Base-by-base conservation (phyloP, 805 yeast genomes). In the Pichia sporocuriosa region DNA sequence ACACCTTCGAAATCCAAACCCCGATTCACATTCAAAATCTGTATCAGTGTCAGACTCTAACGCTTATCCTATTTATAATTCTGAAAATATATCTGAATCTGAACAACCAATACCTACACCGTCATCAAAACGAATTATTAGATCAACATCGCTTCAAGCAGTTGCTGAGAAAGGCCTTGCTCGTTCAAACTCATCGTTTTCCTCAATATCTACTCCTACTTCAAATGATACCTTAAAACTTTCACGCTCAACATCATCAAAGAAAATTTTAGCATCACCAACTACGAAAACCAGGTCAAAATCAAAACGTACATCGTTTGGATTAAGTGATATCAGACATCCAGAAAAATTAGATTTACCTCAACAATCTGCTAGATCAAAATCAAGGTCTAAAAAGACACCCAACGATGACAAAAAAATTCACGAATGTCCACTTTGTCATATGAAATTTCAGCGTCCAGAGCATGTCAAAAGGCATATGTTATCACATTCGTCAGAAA, bases 391-490 rank as follows among this genome's bases (percentile, higher is more conserved):
- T 6, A 58, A 53, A 31, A 57, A 49, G 25, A 40, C 55, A 4
- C 54, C 48, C 29, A 56, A 65, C 50, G 64, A 66, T 39, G 69
- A 72, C 37, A 77, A 75, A 53, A 80, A 79, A 57, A 67, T 68
- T 38, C 84, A 80, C 57, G 69, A 68, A 48, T 80, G 87, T 61
- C 84, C 84, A 2, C 56, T 78, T 32, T 79, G 86, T 55, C 75
- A 72, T 36, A 69, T 77, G 30, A 60, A 72, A 38, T 79, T 79
- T 65, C 85, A 79, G 56, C 60, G 84, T 48, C 83, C 87, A 3
- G 87, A 80, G 52, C 87, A 80, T 57, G 87, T 80, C 23, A 80
- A 76, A 56, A 58, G 85, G 47, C 79, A 76, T 52, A 66, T 76
- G 72, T 69, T 77, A 54, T 67, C 75, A 32, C 81, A 76, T 56